Base-by-base conservation (phyloP, 768 basidiomycete genomes). In the Boletales sp. region DNA sequence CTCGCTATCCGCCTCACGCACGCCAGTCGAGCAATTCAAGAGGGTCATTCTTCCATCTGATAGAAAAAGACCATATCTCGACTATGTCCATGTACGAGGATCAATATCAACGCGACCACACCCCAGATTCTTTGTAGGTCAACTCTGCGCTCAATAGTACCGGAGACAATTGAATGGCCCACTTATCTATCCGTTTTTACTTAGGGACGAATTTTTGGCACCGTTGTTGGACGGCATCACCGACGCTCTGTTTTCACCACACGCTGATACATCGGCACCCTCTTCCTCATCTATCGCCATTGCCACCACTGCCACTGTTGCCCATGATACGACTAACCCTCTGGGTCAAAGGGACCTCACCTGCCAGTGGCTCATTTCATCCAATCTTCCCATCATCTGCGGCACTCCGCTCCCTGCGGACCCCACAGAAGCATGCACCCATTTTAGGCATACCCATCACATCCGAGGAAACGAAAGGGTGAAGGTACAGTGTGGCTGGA, bases 391-490 rank as follows among this genome's bases (percentile, higher is more conserved):
- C 2, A 4, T 38, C 3, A 3, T 50, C 14, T 62, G 58, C 5
- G 46, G 53, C 8, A 28, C n/a, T 1, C 21, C 15, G 2, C 48
- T 62, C 12, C 15, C 51, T 13, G 2, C 4, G 2, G 55, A 60
- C 11, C 39, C 46, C 2, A 52, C 48, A 34, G 5, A 18, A 0
- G 52, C n/a, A 4, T 49, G 52, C 17, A 9, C 33, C 12, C 60
- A 62, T 30, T 44, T 62, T 8, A 54, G 61, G 4, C 8, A 37
- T 2, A 32, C 8, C 5, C 60, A 62, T 28, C 21, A 49, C 19
- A 12, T 62, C 21, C 55, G 51, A 0, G 60, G 60, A 3, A 53
- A 54, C n/a, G 57, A 63, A 21, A 63, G 47, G 11, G 55, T 45
- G 19, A 15, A 15, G 11, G 46, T 57, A 2, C 1, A 0, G 15